These are phyloP conservation scores for Claviceps sp. DNA, from an alignment of 2,329 filamentous ascomycete genomes.

Conservation along the genomic window DNA sequence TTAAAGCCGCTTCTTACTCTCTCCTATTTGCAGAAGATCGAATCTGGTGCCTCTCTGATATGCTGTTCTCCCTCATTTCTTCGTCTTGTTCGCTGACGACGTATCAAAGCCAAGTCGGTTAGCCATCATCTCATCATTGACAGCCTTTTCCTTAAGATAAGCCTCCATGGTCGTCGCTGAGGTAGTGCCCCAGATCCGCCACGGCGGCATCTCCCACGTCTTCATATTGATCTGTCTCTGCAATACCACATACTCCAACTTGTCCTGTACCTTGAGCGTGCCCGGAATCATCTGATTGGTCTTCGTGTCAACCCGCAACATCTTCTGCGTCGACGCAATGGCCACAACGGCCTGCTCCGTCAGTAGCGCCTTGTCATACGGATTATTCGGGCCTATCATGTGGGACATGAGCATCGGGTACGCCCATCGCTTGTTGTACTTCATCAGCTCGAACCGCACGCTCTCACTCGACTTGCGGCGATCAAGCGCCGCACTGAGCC, in stretches of 20 bases:
- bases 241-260: conserved; percentile 53
- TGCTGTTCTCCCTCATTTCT: not conserved
- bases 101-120: conserved; percentile 20
- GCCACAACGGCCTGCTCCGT: conserved; percentile 45
- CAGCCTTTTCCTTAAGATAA: conserved; percentile 22
- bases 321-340: conserved; percentile 42
- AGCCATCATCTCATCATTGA: conserved; percentile 20
- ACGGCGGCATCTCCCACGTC: conserved; percentile 36
- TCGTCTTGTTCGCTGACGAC: conserved; percentile 1
- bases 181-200: conserved; percentile 54
- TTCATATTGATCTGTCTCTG: conserved; percentile 31
- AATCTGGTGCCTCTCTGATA: too few relatives aligned
- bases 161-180: conserved; percentile 36
- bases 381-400: conserved; percentile 34
- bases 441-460: conserved; percentile 41
- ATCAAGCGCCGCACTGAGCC: conserved; percentile 40
- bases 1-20: too few relatives aligned
- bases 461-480: conserved; percentile 31
- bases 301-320: conserved; percentile 26
- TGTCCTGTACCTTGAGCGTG: conserved; percentile 35
- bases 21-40: not conserved
- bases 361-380: conserved; percentile 22
- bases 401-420: conserved; percentile 42
- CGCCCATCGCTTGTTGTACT: conserved; percentile 28
- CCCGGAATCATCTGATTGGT: conserved; percentile 30